Evolutionary conservation across 768 basidiomycete genomes (phyloP).

Genomic region (Lyophyllum decastes): DNA sequence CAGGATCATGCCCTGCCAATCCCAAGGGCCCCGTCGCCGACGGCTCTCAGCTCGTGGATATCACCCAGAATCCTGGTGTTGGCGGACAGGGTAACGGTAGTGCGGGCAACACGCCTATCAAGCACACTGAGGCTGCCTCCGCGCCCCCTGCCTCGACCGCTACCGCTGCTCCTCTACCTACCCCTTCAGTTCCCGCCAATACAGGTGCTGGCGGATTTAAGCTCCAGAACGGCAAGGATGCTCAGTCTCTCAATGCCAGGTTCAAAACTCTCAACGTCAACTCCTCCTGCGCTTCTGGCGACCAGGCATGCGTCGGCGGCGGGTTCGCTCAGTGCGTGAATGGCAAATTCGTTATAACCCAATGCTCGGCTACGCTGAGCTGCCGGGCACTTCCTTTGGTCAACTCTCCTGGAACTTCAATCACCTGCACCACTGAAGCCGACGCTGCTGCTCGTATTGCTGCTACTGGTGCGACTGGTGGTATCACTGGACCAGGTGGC

Average conservation of each 20-base stretch:
- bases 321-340: slow-evolving; percentile 52
- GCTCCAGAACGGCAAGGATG: slow-evolving; percentile 37
- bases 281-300: slow-evolving; percentile 42
- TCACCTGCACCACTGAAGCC: slow-evolving; percentile 38
- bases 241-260: slow-evolving; percentile 38
- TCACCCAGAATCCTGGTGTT: slow-evolving; percentile 36
- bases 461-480: slow-evolving; percentile 36
- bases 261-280: slow-evolving; percentile 37
- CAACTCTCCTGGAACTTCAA: slow-evolving; percentile 41
- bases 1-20: slow-evolving; percentile 54
- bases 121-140: slow-evolving; percentile 14
- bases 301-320: slow-evolving; percentile 43
- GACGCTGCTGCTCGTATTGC: slow-evolving; percentile 38
- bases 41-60: slow-evolving; percentile 42
- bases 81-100: slow-evolving; percentile 11
- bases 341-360: slow-evolving; percentile 34
- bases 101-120: background rate
- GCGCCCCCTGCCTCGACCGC: slow-evolving; percentile 6
- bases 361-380: slow-evolving; percentile 28
- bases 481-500: slow-evolving; percentile 15
- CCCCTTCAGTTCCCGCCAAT: background rate
- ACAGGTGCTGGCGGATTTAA: slow-evolving; percentile 24
- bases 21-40: slow-evolving; percentile 49
- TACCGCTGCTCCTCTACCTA: background rate
- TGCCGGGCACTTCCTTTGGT: slow-evolving; percentile 47